These are phyloP conservation scores for Celoporthe dispersa DNA, from an alignment of 2,329 filamentous ascomycete genomes.

Conservation along the genomic window DNA sequence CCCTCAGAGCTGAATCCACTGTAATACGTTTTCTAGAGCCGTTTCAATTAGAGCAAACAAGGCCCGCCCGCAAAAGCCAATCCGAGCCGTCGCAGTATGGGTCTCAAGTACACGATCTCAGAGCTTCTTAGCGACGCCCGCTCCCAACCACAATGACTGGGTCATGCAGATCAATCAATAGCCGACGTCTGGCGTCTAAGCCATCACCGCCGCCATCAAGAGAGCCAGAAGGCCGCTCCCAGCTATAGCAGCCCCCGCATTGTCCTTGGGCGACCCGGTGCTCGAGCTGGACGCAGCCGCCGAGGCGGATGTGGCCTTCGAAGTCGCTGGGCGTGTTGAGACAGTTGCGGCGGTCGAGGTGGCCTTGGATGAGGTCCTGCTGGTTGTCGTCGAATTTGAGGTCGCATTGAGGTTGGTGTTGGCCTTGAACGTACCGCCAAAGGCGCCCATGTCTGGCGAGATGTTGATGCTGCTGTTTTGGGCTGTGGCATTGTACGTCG, in stretches of 20 bases:
- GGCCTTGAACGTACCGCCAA: conserved; percentile 7
- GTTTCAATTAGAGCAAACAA: background rate
- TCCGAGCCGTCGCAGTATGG: background rate
- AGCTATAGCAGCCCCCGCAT: background rate
- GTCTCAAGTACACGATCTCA: background rate
- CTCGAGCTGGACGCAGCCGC: conserved; percentile 4
- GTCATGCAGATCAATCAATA: background rate
- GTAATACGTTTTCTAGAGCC: background rate
- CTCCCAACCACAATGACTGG: background rate
- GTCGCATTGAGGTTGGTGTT: background rate
- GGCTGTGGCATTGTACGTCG: conserved; percentile 33
- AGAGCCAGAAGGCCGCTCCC: conserved; percentile 10
- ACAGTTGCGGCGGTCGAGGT: background rate
- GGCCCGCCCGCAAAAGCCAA: background rate
- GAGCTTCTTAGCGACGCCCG: background rate
- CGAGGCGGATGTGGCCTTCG: background rate
- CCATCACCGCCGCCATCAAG: conserved; percentile 6
- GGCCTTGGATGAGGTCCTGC: background rate
- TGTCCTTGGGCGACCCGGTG: background rate
- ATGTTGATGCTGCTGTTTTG: conserved; percentile 15
- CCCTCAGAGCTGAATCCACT: background rate
- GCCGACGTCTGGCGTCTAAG: background rate
- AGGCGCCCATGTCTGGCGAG: background rate
- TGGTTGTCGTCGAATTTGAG: conserved; percentile 5
- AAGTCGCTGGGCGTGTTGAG: background rate